phyloP scores from a whole-genome alignment of 768 basidiomycete species.

The Fomitopsis pulvina region DNA sequence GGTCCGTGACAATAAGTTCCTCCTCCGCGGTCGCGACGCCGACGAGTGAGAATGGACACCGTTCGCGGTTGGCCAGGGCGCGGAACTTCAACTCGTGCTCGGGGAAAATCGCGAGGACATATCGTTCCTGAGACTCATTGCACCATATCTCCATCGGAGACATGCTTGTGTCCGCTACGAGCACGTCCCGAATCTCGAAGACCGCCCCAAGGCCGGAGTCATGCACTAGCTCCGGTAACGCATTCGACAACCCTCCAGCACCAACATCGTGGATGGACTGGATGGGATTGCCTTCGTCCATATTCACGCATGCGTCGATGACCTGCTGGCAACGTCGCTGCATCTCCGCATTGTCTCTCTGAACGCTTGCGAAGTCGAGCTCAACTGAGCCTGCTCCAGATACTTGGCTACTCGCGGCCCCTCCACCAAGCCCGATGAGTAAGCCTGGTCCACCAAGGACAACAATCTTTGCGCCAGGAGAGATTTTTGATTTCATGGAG shows the following conservation, averaged over 20 bases:
- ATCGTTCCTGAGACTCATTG: constrained; percentile 97
- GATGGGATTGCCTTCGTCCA: constrained; percentile 64
- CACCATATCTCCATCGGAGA: constrained; percentile 99
- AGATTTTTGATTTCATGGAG: constrained; percentile 71
- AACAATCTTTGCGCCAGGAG: constrained; percentile 78
- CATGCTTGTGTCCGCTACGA: constrained; percentile 89
- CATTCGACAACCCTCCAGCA: constrained; percentile 94
- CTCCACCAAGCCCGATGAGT: constrained; percentile 94
- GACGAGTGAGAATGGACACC: constrained; percentile 91
- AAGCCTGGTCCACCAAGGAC: constrained; percentile 95
- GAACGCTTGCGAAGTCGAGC: constrained; percentile 95
- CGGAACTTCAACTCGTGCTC: constrained; percentile 60
- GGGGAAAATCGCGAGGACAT: constrained; percentile 84
- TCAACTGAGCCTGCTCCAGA: constrained; percentile 88
- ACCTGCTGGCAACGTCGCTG: constrained; percentile 96
- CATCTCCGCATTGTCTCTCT: constrained; percentile 98
- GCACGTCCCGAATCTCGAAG: constrained; percentile 91
- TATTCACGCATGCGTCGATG: constrained; percentile 81
- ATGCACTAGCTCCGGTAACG: constrained; percentile 93
- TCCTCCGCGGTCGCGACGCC: constrained; percentile 80
- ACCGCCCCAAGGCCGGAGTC: constrained; percentile 87
- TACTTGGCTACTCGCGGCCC: constrained; percentile 91
- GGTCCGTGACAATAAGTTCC: constrained; percentile 84
- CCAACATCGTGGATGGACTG: constrained; percentile 98
- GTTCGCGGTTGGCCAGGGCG: constrained; percentile 74